Conservation (phyloP, 225 moss, liverwort and hornwort genomes). For the Thuidium tamariscinum region DNA sequence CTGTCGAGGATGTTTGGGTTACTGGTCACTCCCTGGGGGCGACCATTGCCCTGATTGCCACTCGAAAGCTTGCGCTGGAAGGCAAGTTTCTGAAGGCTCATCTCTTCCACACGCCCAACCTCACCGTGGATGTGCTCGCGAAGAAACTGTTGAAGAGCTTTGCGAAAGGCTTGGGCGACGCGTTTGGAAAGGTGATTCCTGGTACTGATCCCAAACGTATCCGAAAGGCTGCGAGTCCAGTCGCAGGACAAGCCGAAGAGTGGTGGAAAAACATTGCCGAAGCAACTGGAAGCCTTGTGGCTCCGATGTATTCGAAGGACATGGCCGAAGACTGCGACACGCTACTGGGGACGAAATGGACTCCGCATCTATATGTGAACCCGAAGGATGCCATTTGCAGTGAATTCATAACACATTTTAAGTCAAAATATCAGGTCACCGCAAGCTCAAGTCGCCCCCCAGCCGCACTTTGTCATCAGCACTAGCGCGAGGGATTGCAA, state of each 20-base stretch:
- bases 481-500: neutral
- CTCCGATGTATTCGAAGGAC: neutral
- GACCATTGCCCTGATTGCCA: neutral
- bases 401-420: neutral
- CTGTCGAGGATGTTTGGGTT: neutral
- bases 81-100: neutral
- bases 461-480: neutral
- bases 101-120: neutral
- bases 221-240: neutral
- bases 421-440: neutral
- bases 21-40: neutral
- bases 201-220: neutral
- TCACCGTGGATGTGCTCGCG: neutral
- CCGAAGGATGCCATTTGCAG: neutral
- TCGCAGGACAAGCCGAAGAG: neutral
- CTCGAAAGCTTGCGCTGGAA: neutral
- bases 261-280: neutral
- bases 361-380: neutral
- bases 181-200: neutral
- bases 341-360: neutral
- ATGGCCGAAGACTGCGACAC: neutral
- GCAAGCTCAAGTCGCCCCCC: neutral
- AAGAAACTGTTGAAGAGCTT: neutral
- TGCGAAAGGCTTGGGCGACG: neutral
- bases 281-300: neutral